Evolutionary conservation across 2,329 filamentous ascomycete species (phyloP).

Genomic region (Ophiostoma quercus): DNA sequence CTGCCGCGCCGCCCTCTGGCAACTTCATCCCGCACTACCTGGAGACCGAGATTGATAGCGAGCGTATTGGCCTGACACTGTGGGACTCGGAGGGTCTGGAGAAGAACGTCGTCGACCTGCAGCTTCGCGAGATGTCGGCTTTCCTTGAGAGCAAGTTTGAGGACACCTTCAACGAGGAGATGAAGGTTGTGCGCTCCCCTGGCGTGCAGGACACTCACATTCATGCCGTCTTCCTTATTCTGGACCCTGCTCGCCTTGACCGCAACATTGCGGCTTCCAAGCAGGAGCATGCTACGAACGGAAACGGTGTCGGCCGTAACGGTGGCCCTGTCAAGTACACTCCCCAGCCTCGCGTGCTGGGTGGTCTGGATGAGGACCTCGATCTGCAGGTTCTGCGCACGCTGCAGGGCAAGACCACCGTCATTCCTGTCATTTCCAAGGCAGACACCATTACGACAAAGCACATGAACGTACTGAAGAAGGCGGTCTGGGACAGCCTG

Average conservation of each 20-base stretch:
- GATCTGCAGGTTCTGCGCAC: conserved; percentile 86
- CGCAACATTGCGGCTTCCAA: conserved; percentile 68
- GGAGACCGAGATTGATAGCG: conserved; percentile 88
- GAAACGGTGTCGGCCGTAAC: conserved; percentile 42
- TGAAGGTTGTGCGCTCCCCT: conserved; percentile 91
- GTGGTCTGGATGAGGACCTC: conserved; percentile 77
- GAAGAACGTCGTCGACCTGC: conserved; percentile 90
- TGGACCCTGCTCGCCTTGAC: conserved; percentile 83
- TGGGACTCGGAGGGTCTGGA: conserved; percentile 97
- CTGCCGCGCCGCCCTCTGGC: conserved; percentile 50
- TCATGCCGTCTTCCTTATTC: conserved; percentile 86
- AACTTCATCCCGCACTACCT: conserved; percentile 84
- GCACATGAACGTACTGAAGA: conserved; percentile 90
- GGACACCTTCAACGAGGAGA: conserved; percentile 94
- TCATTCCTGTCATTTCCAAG: conserved; percentile 93
- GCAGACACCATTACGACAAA: conserved; percentile 93
- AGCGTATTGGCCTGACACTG: conserved; percentile 84
- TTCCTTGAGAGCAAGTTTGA: conserved; percentile 98
- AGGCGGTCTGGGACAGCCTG: conserved; percentile 80
- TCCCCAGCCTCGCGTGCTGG: conserved; percentile 46
- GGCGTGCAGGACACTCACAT: conserved; percentile 95
- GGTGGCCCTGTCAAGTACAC: conserved; percentile 47
- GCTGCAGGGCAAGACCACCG: conserved; percentile 87
- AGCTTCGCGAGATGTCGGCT: conserved; percentile 81
- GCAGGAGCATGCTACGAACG: conserved; percentile 33